Evolutionary conservation across 2,329 filamentous ascomycete species (phyloP).

Genomic region (Thelonectria rubi): DNA sequence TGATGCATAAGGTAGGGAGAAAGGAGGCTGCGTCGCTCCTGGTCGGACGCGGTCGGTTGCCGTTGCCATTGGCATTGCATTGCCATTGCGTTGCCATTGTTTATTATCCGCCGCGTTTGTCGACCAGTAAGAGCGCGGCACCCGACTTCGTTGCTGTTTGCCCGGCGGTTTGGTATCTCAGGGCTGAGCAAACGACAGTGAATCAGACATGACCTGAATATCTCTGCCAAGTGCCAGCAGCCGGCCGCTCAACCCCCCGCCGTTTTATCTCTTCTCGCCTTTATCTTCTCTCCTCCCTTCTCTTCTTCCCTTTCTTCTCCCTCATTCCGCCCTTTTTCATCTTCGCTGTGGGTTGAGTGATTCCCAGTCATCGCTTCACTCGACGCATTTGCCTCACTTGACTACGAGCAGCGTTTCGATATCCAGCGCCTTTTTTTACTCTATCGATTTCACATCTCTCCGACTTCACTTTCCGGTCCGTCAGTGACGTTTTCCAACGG

Average conservation of each 20-base stretch:
- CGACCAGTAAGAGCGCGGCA: no score
- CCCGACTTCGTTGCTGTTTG: no score
- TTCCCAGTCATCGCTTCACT: not conserved
- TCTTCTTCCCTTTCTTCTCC: not conserved
- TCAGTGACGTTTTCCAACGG: not conserved
- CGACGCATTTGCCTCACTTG: not conserved
- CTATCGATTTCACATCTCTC: not conserved
- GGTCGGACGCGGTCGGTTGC: no score
- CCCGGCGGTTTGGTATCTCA: no score
- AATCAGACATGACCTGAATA: not conserved
- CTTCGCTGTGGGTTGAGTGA: conserved; percentile 10
- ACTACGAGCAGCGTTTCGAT: not conserved
- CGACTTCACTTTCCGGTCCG: not conserved
- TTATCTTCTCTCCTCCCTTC: not conserved
- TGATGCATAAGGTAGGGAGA: no score
- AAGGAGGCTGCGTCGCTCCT: no score
- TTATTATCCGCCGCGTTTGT: no score
- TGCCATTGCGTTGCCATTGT: no score
- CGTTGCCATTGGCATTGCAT: no score
- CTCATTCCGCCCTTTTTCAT: not conserved
- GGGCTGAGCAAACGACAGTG: not conserved
- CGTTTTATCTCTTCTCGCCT: conserved; percentile 3
- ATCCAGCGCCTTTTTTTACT: not conserved
- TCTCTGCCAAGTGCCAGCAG: not conserved
- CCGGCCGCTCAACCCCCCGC: not conserved